Conservation (phyloP, 257 asterid species). For the Scutellaria minor region DNA sequence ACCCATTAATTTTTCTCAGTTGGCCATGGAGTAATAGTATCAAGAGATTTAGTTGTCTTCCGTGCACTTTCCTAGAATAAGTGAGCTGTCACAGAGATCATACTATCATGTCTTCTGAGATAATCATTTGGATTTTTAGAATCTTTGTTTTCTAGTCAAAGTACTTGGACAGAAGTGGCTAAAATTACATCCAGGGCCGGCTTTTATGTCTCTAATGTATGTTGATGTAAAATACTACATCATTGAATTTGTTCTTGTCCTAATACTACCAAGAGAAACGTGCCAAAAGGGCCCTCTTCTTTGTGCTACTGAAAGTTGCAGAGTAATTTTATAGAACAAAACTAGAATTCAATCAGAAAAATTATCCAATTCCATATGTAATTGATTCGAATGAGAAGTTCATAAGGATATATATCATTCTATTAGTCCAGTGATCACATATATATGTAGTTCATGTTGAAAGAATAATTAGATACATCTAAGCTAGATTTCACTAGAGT, state of each 20-base stretch:
- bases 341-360: no score
- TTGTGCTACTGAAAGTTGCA: background rate
- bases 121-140: background rate
- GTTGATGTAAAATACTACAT: background rate
- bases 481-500: constrained; percentile 29
- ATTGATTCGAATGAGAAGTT: no score
- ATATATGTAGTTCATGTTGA: background rate
- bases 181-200: constrained; percentile 32
- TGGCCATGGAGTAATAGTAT: constrained; percentile 41
- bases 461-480: constrained; percentile 20
- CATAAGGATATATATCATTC: background rate
- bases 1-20: constrained; percentile 49
- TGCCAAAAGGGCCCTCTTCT: constrained; percentile 9
- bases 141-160: constrained; percentile 2
- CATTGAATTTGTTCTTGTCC: background rate
- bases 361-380: no score
- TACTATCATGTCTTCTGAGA: background rate
- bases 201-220: background rate
- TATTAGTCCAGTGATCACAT: background rate
- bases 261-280: constrained; percentile 23
- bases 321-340: no score
- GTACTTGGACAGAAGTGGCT: constrained; percentile 7
- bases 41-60: background rate
- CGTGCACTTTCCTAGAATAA: constrained; percentile 6
- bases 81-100: constrained; percentile 3